A percentile compares a stretch with the other conserved stretches of the same genome.
Conservation (phyloP, 345 rosid genomes). For the Eucalyptus victrix region DNA sequence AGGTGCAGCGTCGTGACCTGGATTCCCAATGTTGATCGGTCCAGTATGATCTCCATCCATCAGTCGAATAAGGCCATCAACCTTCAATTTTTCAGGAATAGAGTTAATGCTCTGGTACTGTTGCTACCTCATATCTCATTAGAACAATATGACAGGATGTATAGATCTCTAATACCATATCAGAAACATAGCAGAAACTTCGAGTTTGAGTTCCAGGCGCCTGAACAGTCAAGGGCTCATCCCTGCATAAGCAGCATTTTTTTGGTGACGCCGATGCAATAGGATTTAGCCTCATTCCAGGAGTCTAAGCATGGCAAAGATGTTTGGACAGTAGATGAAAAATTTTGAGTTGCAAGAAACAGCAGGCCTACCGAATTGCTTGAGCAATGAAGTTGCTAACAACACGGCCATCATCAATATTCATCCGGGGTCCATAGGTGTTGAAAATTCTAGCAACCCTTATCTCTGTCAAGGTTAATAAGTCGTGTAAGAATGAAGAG, state of each 20-base stretch:
- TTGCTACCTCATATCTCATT: not conserved
- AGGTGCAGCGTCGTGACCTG: constrained; percentile 11
- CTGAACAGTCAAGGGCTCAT: constrained; percentile 78
- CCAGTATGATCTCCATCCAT: constrained; percentile 91
- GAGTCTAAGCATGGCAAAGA: not conserved
- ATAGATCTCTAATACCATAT: constrained; percentile 41
- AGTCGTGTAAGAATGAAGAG: not conserved
- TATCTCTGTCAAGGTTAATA: constrained; percentile 27
- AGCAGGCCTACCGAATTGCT: constrained; percentile 48
- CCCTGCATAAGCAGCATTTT: constrained; percentile 17
- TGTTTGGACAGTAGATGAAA: not conserved
- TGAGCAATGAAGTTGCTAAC: constrained; percentile 96
- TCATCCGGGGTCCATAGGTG: constrained; percentile 94
- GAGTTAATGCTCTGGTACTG: not conserved
- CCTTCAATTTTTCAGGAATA: constrained; percentile 15
- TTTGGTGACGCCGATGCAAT: not conserved
- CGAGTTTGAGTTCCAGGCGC: constrained; percentile 89
- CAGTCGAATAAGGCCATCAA: constrained; percentile 78
- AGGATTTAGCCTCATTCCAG: not conserved
- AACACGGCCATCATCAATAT: constrained; percentile 90
- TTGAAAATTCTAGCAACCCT: constrained; percentile 86
- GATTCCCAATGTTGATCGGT: constrained; percentile 84
- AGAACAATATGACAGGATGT: not conserved
- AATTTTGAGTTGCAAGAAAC: not conserved
- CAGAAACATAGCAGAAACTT: constrained; percentile 89